phyloP scores from a whole-genome alignment of 495 filamentous ascomycete species.

The Hypoxylon subgilvum region DNA sequence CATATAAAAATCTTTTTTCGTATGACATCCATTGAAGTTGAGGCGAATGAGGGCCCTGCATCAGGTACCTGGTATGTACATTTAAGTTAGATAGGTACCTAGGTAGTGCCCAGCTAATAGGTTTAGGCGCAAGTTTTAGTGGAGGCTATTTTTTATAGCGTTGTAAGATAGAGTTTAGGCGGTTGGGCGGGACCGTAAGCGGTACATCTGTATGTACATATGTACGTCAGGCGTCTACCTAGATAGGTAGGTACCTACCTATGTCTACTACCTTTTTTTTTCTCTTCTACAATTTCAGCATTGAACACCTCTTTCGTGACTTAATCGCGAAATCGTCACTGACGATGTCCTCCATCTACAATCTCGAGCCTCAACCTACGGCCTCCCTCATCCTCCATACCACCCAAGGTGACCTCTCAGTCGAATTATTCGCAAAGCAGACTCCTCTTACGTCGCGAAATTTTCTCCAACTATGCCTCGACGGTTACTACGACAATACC shows the following conservation, averaged over 20 bases:
- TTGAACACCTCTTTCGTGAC: too few relatives aligned
- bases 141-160: too few relatives aligned
- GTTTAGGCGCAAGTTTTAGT: too few relatives aligned
- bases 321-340: too few relatives aligned
- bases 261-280: too few relatives aligned
- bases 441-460: slow-evolving; percentile 89
- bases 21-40: neutral
- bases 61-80: slow-evolving; percentile 1
- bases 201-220: too few relatives aligned
- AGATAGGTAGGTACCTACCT: neutral
- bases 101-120: too few relatives aligned
- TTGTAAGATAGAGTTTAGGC: too few relatives aligned
- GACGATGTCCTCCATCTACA: slow-evolving; percentile 85
- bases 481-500: slow-evolving; percentile 91
- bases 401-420: slow-evolving; percentile 81
- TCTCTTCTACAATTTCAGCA: too few relatives aligned
- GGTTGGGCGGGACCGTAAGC: too few relatives aligned
- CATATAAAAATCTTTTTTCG: slow-evolving; percentile 19
- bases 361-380: slow-evolving; percentile 90
- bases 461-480: slow-evolving; percentile 92
- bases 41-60: slow-evolving; percentile 18
- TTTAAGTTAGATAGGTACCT: neutral
- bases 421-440: slow-evolving; percentile 94
- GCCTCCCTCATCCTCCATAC: slow-evolving; percentile 90
- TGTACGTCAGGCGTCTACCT: neutral